phyloP scores from a whole-genome alignment of 208 protist genomes.

The Balamuthia mandrillaris region DNA sequence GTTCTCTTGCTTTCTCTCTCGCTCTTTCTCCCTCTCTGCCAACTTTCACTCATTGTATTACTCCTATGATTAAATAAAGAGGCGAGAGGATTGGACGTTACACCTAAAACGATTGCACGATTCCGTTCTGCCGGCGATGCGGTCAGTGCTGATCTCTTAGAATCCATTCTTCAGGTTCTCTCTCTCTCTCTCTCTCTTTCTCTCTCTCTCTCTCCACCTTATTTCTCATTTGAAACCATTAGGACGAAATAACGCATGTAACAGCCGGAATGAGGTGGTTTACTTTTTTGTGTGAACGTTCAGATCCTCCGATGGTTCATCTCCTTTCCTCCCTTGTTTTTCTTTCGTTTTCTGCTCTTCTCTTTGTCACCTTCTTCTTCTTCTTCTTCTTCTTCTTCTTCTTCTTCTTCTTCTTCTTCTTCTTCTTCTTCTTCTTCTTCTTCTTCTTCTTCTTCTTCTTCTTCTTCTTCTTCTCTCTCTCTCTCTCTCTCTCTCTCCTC shows the following conservation, averaged over 20 bases:
- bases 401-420: too few species aligned
- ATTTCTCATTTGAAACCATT: neutral
- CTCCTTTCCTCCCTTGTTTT: neutral
- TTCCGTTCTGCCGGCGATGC: constrained; percentile 12
- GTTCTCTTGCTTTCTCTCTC: neutral
- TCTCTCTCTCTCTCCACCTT: neutral
- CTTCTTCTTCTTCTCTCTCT: too few species aligned
- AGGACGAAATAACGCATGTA: constrained; percentile 31
- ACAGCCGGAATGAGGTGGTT: constrained; percentile 31
- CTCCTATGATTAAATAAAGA: neutral
- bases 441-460: too few species aligned
- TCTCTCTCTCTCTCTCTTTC: neutral
- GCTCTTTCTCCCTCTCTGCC: neutral
- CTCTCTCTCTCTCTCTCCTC: neutral
- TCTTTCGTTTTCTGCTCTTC: neutral
- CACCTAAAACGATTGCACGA: constrained; percentile 1
- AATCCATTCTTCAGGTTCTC: neutral
- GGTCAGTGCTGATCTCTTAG: neutral
- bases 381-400: too few species aligned
- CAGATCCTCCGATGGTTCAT: neutral
- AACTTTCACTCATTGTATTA: neutral
- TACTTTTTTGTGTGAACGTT: neutral
- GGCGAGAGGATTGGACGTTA: constrained; percentile 1
- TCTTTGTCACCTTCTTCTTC: too few species aligned
- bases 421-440: too few species aligned